Evolutionary conservation across 345 rosid species (phyloP).

Genomic region (Ceriops decandra): DNA sequence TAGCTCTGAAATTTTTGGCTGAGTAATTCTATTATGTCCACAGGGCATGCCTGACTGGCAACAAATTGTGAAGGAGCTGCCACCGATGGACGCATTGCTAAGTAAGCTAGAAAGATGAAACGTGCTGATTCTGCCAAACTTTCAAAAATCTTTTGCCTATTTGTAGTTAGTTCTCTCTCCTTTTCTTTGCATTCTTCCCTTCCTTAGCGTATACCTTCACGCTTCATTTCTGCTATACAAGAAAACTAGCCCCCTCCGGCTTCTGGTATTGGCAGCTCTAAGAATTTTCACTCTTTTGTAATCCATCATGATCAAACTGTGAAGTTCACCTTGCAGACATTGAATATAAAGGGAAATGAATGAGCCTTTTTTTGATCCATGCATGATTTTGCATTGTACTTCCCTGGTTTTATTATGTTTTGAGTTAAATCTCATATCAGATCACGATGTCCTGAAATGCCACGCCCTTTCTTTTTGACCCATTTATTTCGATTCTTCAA

Average conservation of each 20-base stretch:
- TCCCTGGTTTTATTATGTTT: background rate
- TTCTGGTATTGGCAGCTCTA: background rate
- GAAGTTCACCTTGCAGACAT: background rate
- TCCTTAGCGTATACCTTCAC: background rate
- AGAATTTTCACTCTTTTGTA: background rate
- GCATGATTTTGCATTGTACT: background rate
- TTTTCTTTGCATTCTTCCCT: background rate
- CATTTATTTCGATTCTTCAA: slow-evolving; percentile 2
- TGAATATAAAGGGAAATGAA: background rate
- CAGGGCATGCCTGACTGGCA: slow-evolving; percentile 96
- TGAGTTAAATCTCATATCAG: background rate
- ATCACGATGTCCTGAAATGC: slow-evolving; percentile 11
- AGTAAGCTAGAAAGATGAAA: slow-evolving; percentile 80
- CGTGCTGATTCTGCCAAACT: slow-evolving; percentile 8
- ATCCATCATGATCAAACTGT: background rate
- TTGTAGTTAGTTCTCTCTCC: background rate
- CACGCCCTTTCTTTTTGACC: background rate
- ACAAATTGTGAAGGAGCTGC: slow-evolving; percentile 72
- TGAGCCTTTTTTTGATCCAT: background rate
- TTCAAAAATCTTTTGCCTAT: background rate
- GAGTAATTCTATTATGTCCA: background rate
- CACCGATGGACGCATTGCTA: slow-evolving; percentile 71
- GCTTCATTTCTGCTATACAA: background rate
- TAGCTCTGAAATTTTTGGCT: background rate
- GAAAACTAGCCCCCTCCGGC: background rate